A percentile compares a stretch with the other conserved stretches of the same genome.
phyloP scores from a whole-genome alignment of 2,329 filamentous ascomycete species.

The Trematosphaeria pertusa region DNA sequence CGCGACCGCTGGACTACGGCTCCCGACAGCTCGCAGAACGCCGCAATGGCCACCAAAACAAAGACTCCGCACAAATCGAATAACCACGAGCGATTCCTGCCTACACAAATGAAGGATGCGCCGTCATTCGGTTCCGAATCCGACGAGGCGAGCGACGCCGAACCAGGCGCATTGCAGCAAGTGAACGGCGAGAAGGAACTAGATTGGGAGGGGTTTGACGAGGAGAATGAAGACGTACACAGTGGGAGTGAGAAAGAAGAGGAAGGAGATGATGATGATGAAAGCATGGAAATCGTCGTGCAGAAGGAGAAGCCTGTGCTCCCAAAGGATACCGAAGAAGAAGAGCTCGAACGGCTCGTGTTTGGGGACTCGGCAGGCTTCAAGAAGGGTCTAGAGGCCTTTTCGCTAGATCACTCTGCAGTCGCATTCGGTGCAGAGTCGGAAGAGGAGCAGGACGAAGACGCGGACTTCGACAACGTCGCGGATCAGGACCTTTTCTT shows the following conservation, averaged over 20 bases:
- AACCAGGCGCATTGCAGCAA: constrained; percentile 30
- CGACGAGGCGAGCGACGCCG: constrained; percentile 31
- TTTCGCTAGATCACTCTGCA: constrained; percentile 54
- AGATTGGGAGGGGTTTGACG: constrained; percentile 37
- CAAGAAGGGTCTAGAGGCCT: constrained; percentile 71
- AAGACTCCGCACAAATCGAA: constrained; percentile 30
- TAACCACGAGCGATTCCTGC: constrained; percentile 28
- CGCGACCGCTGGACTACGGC: constrained; percentile 22
- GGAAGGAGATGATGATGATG: constrained; percentile 24
- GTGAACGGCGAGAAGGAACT: constrained; percentile 23
- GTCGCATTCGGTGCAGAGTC: constrained; percentile 37
- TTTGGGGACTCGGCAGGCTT: constrained; percentile 90
- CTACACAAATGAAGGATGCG: constrained; percentile 18
- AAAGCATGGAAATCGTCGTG: constrained; percentile 27
- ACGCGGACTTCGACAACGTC: constrained; percentile 63
- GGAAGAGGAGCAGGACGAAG: constrained; percentile 57
- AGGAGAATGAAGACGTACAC: constrained; percentile 14
- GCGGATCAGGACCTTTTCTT: constrained; percentile 88
- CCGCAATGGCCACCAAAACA: constrained; percentile 38
- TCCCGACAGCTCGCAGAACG: constrained; percentile 17
- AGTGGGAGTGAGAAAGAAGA: constrained; percentile 5
- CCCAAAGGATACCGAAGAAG: constrained; percentile 82
- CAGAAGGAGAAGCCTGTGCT: constrained; percentile 33
- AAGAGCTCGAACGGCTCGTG: constrained; percentile 85
- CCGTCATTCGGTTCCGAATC: constrained; percentile 23